phyloP scores from a whole-genome alignment of 2,329 filamentous ascomycete species.

The Sphaerostilbella broomeana region DNA sequence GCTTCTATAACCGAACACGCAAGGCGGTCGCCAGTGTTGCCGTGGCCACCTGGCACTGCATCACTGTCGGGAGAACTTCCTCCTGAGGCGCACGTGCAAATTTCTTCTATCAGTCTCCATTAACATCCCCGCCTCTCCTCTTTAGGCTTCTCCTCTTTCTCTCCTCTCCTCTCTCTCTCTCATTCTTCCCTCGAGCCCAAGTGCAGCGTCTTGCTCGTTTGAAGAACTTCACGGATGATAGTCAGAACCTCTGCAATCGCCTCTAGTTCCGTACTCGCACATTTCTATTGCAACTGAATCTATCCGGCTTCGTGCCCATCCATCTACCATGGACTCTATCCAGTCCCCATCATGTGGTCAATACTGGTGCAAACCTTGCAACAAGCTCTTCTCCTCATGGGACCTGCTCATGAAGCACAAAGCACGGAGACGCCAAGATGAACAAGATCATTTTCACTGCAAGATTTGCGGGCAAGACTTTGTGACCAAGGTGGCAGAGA shows the following conservation, averaged over 20 bases:
- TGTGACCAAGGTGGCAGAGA: slow-evolving; percentile 24
- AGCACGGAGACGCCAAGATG: slow-evolving; percentile 18
- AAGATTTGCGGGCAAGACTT: slow-evolving; percentile 33
- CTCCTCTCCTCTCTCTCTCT: not conserved
- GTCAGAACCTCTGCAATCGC: not conserved
- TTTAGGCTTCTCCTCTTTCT: not conserved
- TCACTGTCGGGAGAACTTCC: no score
- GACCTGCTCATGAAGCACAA: slow-evolving; percentile 26
- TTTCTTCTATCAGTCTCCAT: not conserved
- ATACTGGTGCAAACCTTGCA: slow-evolving; percentile 26
- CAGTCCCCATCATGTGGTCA: slow-evolving; percentile 9
- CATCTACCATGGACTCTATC: not conserved
- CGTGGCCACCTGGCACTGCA: no score
- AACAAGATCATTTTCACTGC: slow-evolving; percentile 31
- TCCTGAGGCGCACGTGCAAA: no score
- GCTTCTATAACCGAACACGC: no score
- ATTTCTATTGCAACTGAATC: no score
- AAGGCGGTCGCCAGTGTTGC: no score
- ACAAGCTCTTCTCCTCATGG: slow-evolving; percentile 20
- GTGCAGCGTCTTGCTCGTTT: no score
- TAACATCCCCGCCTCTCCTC: not conserved
- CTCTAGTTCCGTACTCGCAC: not conserved
- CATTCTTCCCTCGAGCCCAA: not conserved
- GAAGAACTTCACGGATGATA: no score
- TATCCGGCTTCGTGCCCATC: not conserved